phyloP scores from a whole-genome alignment of 2,329 filamentous ascomycete genomes.

The Nemania sp. region DNA sequence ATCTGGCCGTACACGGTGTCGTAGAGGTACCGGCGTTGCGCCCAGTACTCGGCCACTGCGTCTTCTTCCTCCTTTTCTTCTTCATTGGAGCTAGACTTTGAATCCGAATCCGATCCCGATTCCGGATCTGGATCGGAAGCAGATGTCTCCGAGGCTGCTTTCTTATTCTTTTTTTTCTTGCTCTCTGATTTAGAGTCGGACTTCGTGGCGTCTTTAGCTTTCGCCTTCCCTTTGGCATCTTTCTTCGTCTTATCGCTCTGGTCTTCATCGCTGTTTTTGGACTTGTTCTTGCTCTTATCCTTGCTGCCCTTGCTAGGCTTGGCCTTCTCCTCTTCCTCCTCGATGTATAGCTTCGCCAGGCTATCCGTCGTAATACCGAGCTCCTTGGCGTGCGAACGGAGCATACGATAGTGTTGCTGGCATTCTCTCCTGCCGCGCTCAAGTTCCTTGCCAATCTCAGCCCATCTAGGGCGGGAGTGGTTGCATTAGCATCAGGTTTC shows the following conservation, averaged over 20 bases:
- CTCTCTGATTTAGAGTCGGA: not conserved
- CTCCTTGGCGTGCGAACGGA: conserved; percentile 32
- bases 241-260: not conserved
- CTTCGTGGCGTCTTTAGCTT: not conserved
- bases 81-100: conserved; percentile 4
- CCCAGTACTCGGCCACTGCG: conserved; percentile 25
- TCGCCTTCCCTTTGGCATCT: conserved; percentile 5
- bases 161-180: conserved; percentile 23
- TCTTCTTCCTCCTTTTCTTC: conserved; percentile 16
- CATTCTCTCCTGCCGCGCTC: conserved; percentile 31
- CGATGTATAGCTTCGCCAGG: conserved; percentile 30
- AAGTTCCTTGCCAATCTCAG: conserved; percentile 37
- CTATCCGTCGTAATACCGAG: conserved; percentile 31
- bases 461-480: conserved; percentile 30
- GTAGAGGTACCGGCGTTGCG: conserved; percentile 37
- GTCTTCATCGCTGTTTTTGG: conserved; percentile 1
- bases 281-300: not conserved
- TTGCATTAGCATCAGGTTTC: conserved; percentile 6
- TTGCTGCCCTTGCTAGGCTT: conserved; percentile 18
- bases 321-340: conserved; percentile 18
- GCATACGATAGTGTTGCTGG: conserved; percentile 31
- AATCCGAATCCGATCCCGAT: conserved; percentile 4
- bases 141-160: conserved; percentile 7
- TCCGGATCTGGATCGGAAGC: not conserved
- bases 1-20: conserved; percentile 25